Evolutionary conservation across 1,284 basidiomycete species (phyloP), one percentile per base, ranked within the genome.

Genomic region (Lentinula novae-zelandiae): DNA sequence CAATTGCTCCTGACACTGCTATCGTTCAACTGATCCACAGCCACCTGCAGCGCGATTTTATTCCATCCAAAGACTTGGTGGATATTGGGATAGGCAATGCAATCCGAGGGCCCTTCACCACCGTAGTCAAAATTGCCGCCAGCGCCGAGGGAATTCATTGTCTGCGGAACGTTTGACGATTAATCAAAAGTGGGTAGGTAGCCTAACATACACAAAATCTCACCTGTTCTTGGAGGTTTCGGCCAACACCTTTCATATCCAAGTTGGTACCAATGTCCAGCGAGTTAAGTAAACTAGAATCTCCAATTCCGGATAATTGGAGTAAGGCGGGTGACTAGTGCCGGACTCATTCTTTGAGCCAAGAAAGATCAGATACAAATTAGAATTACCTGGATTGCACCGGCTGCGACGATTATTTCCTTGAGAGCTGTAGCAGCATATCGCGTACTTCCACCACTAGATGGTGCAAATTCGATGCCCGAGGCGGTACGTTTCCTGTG

Each of bases 171-270:
- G 59, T 3, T 40, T 40, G 20, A 33, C 10, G 31, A 36, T 39
- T 10, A 54, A 40, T 52, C 20, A 34, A 27, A n/a, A 40, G 22
- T 22, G 22, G 22, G 22, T 22, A 9, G 13, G 57, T 4, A 49
- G 53, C 44, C 15, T 13, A 54, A 22, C 22, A 40, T 9, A 33
- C 52, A 44, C 22, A 2, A 4, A 33, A 12, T 22, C 64, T 1
- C 40, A 73, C 73, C 71, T 81, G 79, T 63, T 81, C 79, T 65
- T 81, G 79, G 17, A 82, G 70, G 65, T 81, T 82, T 64, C 69
- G 73, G 5, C 78, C 78, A 8, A 81, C 80, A 2, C 74, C 76
- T 63, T 72, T 71, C 9, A 81, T 69, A 57, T 77, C 67, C 44
- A 78, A 65, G 2, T 72, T 62, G 3, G 74, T 72, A 3, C 60